Base-by-base conservation (phyloP, 1,139 yeast species). In the Suhomyces maxii region DNA sequence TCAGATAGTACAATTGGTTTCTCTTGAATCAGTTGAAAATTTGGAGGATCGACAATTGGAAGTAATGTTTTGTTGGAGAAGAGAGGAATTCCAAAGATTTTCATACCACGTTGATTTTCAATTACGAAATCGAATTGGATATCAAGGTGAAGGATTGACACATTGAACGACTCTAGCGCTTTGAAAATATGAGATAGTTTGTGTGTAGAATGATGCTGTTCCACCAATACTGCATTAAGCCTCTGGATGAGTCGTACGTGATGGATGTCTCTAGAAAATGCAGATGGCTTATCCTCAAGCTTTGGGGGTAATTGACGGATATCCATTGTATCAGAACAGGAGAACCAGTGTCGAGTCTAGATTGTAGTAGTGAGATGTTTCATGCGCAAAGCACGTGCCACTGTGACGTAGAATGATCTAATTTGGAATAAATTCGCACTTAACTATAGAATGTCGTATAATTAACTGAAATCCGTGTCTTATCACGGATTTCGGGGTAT, bases 81-180 rank as follows among this genome's bases (percentile, higher is more conserved):
- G 39, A 83, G 55, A 0, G 87, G 86, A 5, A 77, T 76, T 2
- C 93, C 93, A 61, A 85, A 76, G 12, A 84, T 44, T 47, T 82
- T 80, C 56, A 80, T 63, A 0, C 95, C 95, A 28, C 95, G 69
- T 63, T 86, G 90, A 63, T 84, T 83, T 57, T 86, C 93, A 6
- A 83, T 65, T 59, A 80, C 55, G 14, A 76, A 59, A 39, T 80
- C 82, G 45, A 68, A 64, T 30, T 61, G 60, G 45, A 52, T 44
- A 28, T 47, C 38, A 6, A 37, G 34, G 8, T 39, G 40, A 8
- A 18, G 28, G 23, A 55, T 48, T 10, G 46, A 35, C 28, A 42
- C 44, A 33, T 52, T 56, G 47, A 47, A 55, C 13, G 42, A 18
- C 12, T 43, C 35, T 10, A 55, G 38, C 7, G 47, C 43, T 6